A percentile compares a stretch with the other conserved stretches of the same genome.
phyloP scores from a whole-genome alignment of 371 early-diverging fungal genomes.

The Rhizopus microsporus region DNA sequence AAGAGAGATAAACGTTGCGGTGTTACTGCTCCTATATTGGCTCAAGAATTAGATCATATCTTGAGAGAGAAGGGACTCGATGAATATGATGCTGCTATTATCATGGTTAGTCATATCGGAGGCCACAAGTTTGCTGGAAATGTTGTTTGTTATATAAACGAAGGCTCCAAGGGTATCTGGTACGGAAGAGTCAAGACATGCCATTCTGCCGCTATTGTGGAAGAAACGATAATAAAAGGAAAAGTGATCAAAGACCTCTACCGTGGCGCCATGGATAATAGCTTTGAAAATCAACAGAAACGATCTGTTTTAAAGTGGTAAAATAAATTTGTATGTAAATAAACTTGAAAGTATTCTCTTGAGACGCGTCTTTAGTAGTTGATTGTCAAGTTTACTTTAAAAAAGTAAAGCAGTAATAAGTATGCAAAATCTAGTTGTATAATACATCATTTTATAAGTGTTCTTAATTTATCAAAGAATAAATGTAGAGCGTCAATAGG shows the following conservation, averaged over 20 bases:
- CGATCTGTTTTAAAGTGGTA: constrained; percentile 25
- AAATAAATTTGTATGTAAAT: constrained; percentile 6
- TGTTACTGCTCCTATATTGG: constrained; percentile 66
- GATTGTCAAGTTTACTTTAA: too few species aligned
- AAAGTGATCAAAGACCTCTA: constrained; percentile 56
- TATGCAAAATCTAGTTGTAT: too few species aligned
- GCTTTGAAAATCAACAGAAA: constrained; percentile 36
- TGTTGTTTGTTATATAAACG: constrained; percentile 55
- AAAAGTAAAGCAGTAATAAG: too few species aligned
- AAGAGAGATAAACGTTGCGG: constrained; percentile 78
- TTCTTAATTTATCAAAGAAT: too few species aligned
- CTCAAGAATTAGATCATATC: constrained; percentile 59
- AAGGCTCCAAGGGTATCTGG: constrained; percentile 57
- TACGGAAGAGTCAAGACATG: constrained; percentile 61
- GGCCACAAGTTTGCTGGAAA: constrained; percentile 80
- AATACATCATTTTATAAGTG: too few species aligned
- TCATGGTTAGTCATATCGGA: constrained; percentile 66
- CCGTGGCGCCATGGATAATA: constrained; percentile 52
- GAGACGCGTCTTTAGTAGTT: too few species aligned
- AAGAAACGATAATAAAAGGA: constrained; percentile 45
- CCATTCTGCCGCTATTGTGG: constrained; percentile 50
- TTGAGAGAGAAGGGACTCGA: constrained; percentile 51
- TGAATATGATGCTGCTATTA: constrained; percentile 44
- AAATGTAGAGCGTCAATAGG: too few species aligned
- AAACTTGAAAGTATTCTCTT: too few species aligned